Percentiles rank a stretch among this genome's conserved stretches.
Conservation (phyloP, 2,329 filamentous ascomycete species). For the Fusarium lyarnte region DNA sequence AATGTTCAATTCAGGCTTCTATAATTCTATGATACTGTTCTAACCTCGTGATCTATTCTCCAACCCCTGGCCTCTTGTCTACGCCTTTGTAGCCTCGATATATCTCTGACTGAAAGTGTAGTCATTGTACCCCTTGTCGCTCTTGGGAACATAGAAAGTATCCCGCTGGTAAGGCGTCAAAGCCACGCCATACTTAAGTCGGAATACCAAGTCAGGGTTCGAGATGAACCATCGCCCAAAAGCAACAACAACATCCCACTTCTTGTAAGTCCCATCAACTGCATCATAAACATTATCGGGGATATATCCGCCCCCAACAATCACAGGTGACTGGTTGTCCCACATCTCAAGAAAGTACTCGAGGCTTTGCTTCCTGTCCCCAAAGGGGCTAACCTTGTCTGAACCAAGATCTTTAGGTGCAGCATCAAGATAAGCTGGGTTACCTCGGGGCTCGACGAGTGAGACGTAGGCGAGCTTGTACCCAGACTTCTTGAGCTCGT, state of each 20-base stretch:
- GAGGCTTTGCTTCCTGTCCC: constrained; percentile 46
- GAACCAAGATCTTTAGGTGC: constrained; percentile 19
- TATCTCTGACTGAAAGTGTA: constrained; percentile 43
- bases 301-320: constrained; percentile 47
- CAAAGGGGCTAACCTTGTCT: constrained; percentile 17
- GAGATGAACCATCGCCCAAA: constrained; percentile 50
- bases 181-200: constrained; percentile 50
- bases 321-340: constrained; percentile 46
- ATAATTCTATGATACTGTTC: fast-evolving
- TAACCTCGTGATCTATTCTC: fast-evolving
- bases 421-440: constrained; percentile 48
- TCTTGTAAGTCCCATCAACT: constrained; percentile 39
- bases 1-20: fast-evolving
- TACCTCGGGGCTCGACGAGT: constrained; percentile 49
- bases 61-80: fast-evolving
- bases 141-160: constrained; percentile 51
- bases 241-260: constrained; percentile 41
- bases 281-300: constrained; percentile 38
- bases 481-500: constrained; percentile 37
- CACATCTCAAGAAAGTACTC: constrained; percentile 47
- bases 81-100: not conserved
- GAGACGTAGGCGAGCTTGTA: constrained; percentile 49
- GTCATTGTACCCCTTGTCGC: constrained; percentile 43
- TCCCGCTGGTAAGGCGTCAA: constrained; percentile 51
- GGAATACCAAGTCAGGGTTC: constrained; percentile 51